Evolutionary conservation across 2,329 filamentous ascomycete genomes (phyloP), one percentile per base, ranked within the genome.

Genomic region (Coleophoma crateriformis): DNA sequence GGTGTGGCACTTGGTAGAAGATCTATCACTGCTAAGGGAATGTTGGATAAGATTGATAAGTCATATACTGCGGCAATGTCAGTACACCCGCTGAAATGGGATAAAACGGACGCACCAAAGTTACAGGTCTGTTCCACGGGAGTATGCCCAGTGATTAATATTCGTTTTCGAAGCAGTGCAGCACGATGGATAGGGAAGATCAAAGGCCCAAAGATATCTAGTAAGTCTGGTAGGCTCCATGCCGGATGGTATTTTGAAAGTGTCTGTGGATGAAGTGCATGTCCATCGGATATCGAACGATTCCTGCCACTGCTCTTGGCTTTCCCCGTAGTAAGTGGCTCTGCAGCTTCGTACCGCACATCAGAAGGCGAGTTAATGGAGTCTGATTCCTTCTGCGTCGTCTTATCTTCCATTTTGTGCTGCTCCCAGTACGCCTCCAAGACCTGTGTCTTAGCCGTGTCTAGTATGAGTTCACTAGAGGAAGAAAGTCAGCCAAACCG

Each of bases 101-200:
- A 22, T 5, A 7, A 39, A 20, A 41, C 10, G 32, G 19, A 47
- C 70, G 37, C 74, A 96, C 91, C 90, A 75, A 91, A 95, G 68
- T 96, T 89, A 71, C 92, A 97, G 48, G 83, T 80, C 60, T 83
- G 75, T 64, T 91, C 85, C 19, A 99, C 90, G 1, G 94, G 94
- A 11, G 91, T 85, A 65, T 91, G 84, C 15, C 87, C 86, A 22
- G 94, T 85, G 53, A 99, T 85, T 46, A 99, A 70, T 49, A 99
- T 92, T 50, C 94, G 82, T 70, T 94, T 92, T 50, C 92, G 82
- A 54, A 96, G 71, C 45, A 99, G 71, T 7, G 91, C 90, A 41
- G 90, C 90, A 59, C 94, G 83, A 60, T 96, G 87, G 54, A 99
- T 79, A 11, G 94, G 89, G 63, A 96, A 99, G 46, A 97, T 82